Evolutionary conservation across 352 stramenopile species (phyloP).

Genomic region (Phytophthora sp.): DNA sequence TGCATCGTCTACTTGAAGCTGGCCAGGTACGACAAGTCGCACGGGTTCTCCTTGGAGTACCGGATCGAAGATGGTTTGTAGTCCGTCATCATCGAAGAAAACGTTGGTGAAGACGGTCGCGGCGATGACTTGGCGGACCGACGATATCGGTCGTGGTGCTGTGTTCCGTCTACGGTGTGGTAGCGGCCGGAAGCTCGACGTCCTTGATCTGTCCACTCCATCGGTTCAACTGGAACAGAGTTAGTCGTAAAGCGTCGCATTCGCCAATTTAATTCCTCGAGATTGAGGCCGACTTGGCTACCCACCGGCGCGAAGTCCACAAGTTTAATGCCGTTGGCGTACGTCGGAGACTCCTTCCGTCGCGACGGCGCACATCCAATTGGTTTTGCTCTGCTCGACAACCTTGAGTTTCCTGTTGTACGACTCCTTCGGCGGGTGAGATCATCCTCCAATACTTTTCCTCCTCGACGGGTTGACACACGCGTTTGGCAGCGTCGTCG

Average conservation of each 20-base stretch:
- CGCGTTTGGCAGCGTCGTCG: conserved; percentile 28
- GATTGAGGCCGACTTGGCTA: conserved; percentile 32
- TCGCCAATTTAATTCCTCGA: conserved; percentile 45
- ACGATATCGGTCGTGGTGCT: conserved; percentile 12
- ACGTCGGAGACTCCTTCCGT: conserved; percentile 11
- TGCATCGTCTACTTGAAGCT: conserved; percentile 52
- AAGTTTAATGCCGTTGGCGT: conserved; percentile 1
- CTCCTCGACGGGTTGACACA: conserved; percentile 8
- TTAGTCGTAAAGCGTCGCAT: conserved; percentile 40
- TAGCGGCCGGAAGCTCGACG: conserved; percentile 8
- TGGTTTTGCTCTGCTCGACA: conserved; percentile 28
- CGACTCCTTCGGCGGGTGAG: conserved; percentile 24
- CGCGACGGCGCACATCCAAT: conserved; percentile 10
- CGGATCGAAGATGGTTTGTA: conserved; percentile 16
- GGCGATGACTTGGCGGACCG: neutral
- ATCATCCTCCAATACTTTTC: conserved; percentile 5
- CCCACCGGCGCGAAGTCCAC: conserved; percentile 22
- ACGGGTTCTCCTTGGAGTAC: conserved; percentile 46
- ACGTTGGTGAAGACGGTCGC: neutral
- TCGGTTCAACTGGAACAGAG: conserved; percentile 34
- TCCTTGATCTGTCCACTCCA: conserved; percentile 19
- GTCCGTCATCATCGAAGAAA: conserved; percentile 9
- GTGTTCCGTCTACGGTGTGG: conserved; percentile 19
- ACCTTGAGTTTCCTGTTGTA: conserved; percentile 31
- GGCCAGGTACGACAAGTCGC: conserved; percentile 62